These are phyloP conservation scores for Dimargaris xerosporica DNA, from an alignment of 192 early-diverging fungal species.

Conservation along the genomic window DNA sequence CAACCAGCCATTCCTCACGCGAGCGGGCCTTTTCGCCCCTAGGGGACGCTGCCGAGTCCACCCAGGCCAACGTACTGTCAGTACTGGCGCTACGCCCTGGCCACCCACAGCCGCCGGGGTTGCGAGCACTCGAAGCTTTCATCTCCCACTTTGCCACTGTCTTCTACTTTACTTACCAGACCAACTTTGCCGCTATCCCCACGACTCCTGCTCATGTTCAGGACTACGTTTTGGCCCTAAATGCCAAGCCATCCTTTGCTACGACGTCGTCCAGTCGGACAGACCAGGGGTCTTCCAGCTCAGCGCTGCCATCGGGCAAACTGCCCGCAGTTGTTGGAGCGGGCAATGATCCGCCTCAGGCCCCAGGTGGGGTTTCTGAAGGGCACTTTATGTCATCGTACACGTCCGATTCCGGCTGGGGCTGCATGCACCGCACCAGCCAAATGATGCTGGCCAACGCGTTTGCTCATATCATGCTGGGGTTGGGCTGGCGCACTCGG, in stretches of 20 bases:
- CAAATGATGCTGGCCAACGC: constrained; percentile 34
- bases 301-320: not conserved
- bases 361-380: not conserved
- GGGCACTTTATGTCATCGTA: constrained; percentile 24
- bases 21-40: no score
- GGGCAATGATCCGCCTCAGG: not conserved
- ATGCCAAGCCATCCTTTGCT: not conserved
- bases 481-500: constrained; percentile 28
- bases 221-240: not conserved
- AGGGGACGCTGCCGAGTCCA: no score
- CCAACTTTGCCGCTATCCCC: not conserved
- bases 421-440: constrained; percentile 33
- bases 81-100: no score
- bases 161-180: constrained; percentile 6
- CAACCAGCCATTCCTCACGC: no score
- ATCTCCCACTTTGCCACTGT: not conserved
- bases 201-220: not conserved
- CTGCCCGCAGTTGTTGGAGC: not conserved
- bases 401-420: constrained; percentile 37
- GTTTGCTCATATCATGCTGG: constrained; percentile 27
- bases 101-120: no score
- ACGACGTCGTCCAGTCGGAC: not conserved
- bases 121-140: not conserved
- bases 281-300: not conserved
- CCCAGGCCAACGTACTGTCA: no score